phyloP scores from a whole-genome alignment of 306 rosid genomes.

The Dryas octopetala region DNA sequence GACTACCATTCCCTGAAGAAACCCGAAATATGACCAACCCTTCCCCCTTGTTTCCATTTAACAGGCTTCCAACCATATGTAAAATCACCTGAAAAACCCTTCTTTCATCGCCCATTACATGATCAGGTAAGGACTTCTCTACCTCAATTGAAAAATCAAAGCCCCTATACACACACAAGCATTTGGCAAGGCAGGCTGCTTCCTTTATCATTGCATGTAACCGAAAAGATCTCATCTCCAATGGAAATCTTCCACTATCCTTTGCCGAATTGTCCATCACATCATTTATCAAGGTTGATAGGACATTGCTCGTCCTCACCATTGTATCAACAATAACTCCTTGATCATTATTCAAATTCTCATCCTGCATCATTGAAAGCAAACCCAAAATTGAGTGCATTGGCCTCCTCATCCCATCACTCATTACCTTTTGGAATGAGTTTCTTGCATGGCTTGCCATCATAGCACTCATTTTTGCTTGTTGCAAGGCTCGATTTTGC shows the following conservation, averaged over 20 bases:
- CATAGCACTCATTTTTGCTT: slow-evolving; percentile 82
- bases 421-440: slow-evolving; percentile 93
- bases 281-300: slow-evolving; percentile 84
- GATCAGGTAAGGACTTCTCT: slow-evolving; percentile 77
- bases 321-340: slow-evolving; percentile 76
- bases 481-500: slow-evolving; percentile 93
- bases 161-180: slow-evolving; percentile 79
- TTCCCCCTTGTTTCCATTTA: slow-evolving; percentile 55
- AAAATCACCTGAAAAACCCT: slow-evolving; percentile 97
- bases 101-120: slow-evolving; percentile 91
- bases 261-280: slow-evolving; percentile 82
- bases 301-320: slow-evolving; percentile 83
- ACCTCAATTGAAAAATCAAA: slow-evolving; percentile 70
- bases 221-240: slow-evolving; percentile 76
- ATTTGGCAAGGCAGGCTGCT: slow-evolving; percentile 92
- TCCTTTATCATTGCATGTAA: slow-evolving; percentile 84
- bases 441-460: slow-evolving; percentile 97
- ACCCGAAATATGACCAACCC: slow-evolving; percentile 64
- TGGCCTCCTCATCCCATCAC: slow-evolving; percentile 98
- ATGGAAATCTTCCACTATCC: slow-evolving; percentile 72
- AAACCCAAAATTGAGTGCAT: slow-evolving; percentile 95
- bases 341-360: slow-evolving; percentile 67
- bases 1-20: slow-evolving; percentile 68
- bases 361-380: slow-evolving; percentile 84
- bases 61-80: slow-evolving; percentile 93